A percentile compares a stretch with the other conserved stretches of the same genome.
Conservation (phyloP, 345 rosid species). For the Ailanthus altissimus region DNA sequence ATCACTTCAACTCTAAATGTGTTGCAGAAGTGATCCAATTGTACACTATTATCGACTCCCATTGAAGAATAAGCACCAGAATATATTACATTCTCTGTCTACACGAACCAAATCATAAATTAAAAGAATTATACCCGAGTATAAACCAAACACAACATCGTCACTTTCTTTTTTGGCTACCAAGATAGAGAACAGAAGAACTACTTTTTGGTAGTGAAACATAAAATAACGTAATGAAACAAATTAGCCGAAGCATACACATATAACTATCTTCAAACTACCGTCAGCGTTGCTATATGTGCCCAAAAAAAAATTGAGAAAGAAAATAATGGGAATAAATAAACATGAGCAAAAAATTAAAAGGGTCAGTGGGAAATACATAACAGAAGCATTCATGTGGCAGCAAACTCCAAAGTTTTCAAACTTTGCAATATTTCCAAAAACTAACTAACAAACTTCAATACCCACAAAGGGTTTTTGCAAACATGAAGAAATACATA, state of each 20-base stretch:
- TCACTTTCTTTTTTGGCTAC: not conserved
- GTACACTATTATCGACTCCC: slow-evolving; percentile 68
- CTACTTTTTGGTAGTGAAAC: not conserved
- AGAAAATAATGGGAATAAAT: not conserved
- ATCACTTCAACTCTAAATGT: slow-evolving; percentile 65
- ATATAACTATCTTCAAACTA: not conserved
- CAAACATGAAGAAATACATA: not conserved
- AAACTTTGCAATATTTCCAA: not conserved
- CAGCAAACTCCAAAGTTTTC: not conserved
- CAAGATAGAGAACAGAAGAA: too few relatives aligned
- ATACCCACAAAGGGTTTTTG: not conserved
- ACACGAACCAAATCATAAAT: slow-evolving; percentile 29
- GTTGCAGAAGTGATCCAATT: slow-evolving; percentile 48
- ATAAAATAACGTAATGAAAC: not conserved
- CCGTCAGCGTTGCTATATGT: not conserved
- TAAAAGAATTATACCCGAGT: not conserved
- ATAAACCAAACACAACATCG: not conserved
- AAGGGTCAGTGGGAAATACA: not conserved
- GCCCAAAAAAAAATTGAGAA: too few relatives aligned
- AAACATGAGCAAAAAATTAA: not conserved
- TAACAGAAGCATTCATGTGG: not conserved
- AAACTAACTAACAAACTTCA: not conserved
- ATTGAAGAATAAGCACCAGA: slow-evolving; percentile 85
- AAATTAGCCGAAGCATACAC: not conserved
- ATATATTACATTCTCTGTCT: slow-evolving; percentile 64